Conservation (phyloP, 768 basidiomycete genomes). For the Phaeolepiota aurea region DNA sequence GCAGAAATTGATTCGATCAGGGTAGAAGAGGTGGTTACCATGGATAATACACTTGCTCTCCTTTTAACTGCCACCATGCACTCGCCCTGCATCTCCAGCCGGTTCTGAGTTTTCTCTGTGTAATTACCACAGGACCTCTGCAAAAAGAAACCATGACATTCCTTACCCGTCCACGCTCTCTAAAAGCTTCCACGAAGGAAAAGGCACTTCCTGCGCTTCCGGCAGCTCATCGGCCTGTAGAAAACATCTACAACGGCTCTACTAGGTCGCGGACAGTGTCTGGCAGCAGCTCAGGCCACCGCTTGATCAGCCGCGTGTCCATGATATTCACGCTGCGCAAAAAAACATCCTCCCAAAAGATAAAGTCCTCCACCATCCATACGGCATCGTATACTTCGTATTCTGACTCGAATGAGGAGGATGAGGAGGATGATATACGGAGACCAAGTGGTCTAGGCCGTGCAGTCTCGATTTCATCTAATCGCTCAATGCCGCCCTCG, state of each 20-base stretch:
- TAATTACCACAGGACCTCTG: too few relatives aligned
- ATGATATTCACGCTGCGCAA: conserved; percentile 15
- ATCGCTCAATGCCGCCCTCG: conserved; percentile 26
- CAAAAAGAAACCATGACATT: too few relatives aligned
- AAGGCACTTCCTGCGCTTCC: neutral
- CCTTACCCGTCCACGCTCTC: neutral
- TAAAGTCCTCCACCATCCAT: neutral
- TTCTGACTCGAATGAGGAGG: neutral
- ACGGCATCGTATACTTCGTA: neutral
- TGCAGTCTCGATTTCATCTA: conserved; percentile 25
- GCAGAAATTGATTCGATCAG: too few relatives aligned
- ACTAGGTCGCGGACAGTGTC: neutral
- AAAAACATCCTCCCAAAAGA: conserved; percentile 3
- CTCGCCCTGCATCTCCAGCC: too few relatives aligned
- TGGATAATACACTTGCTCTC: too few relatives aligned
- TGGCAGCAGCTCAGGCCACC: neutral
- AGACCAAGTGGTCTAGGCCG: conserved; percentile 37
- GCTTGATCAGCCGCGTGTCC: conserved; percentile 12
- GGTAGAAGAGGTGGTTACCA: too few relatives aligned
- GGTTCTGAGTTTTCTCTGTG: too few relatives aligned
- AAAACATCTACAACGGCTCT: neutral
- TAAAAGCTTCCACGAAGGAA: neutral
- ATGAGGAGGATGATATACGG: conserved; percentile 30
- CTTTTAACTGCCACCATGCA: too few relatives aligned
- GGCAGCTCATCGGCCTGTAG: neutral